Evolutionary conservation across 2,329 filamentous ascomycete genomes (phyloP).

Genomic region (Trichophyton schoenleinii): DNA sequence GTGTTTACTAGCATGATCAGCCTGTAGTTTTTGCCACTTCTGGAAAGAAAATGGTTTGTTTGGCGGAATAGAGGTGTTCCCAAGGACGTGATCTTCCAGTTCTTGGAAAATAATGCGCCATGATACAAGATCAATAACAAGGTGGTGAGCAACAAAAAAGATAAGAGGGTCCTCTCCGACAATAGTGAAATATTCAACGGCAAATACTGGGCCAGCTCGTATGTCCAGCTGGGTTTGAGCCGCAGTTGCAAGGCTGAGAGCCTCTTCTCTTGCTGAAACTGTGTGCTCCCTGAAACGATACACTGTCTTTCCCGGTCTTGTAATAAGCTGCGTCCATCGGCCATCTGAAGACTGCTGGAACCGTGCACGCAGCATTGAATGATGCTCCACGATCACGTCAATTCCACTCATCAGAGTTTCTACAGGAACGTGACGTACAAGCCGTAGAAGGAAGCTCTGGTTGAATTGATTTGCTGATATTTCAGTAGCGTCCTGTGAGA

Average conservation of each 20-base stretch:
- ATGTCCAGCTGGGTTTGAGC: constrained; percentile 24
- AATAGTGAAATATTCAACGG: constrained; percentile 2
- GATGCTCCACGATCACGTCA: constrained; percentile 9
- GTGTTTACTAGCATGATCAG: constrained; percentile 13
- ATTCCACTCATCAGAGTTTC: constrained; percentile 14
- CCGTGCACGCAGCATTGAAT: constrained; percentile 4
- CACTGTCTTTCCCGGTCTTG: background rate
- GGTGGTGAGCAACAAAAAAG: constrained; percentile 12
- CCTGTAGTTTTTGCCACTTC: constrained; percentile 25
- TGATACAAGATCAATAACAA: constrained; percentile 15
- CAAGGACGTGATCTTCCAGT: constrained; percentile 17
- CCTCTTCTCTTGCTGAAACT: constrained; percentile 3
- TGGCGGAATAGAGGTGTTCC: constrained; percentile 15
- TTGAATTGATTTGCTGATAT: constrained; percentile 15
- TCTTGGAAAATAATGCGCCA: constrained; percentile 14
- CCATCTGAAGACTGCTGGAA: background rate
- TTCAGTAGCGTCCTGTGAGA: constrained; percentile 3
- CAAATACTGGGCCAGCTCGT: constrained; percentile 14
- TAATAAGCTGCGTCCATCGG: constrained; percentile 14
- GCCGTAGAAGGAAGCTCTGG: constrained; percentile 11
- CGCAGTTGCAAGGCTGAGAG: constrained; percentile 12
- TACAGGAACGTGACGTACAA: constrained; percentile 17
- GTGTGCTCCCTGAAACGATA: background rate
- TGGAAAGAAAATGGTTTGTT: constrained; percentile 25
- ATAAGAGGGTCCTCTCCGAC: background rate